Evolutionary conservation across 495 filamentous ascomycete genomes (phyloP).

Genomic region (Cudoniella acicularis): DNA sequence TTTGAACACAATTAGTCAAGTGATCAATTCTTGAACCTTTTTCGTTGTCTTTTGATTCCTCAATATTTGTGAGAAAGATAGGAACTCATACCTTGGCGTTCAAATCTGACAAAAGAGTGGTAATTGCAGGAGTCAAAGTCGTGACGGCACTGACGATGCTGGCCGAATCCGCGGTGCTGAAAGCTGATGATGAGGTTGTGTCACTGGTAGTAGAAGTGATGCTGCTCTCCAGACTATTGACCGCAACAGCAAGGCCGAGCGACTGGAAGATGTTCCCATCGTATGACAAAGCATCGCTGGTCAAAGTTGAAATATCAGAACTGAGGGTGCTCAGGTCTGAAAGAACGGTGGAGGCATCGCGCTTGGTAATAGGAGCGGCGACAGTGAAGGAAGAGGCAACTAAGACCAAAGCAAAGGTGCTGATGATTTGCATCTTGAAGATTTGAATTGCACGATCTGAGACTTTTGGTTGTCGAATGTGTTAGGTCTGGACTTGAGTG

Average conservation of each 20-base stretch:
- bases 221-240: neutral
- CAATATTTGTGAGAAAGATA: neutral
- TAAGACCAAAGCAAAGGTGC: neutral
- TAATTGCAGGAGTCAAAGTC: conserved; percentile 4
- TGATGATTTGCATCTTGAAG: conserved; percentile 12
- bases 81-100: conserved; percentile 7
- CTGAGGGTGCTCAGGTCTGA: conserved; percentile 1
- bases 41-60: no score
- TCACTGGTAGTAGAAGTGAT: conserved; percentile 2
- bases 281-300: neutral
- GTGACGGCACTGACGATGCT: neutral
- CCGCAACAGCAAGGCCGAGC: neutral
- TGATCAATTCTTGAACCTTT: neutral
- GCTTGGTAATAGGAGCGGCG: neutral
- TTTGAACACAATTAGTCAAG: neutral
- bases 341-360: conserved; percentile 1
- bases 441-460: neutral
- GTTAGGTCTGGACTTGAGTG: neutral
- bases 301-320: conserved; percentile 9
- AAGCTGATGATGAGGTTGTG: conserved; percentile 3
- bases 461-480: neutral
- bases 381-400: neutral
- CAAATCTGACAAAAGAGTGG: conserved; percentile 1
- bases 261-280: neutral
- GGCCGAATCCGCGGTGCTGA: neutral